Evolutionary conservation across 1,284 basidiomycete genomes (phyloP).

Genomic region (Termitomyces sp.): DNA sequence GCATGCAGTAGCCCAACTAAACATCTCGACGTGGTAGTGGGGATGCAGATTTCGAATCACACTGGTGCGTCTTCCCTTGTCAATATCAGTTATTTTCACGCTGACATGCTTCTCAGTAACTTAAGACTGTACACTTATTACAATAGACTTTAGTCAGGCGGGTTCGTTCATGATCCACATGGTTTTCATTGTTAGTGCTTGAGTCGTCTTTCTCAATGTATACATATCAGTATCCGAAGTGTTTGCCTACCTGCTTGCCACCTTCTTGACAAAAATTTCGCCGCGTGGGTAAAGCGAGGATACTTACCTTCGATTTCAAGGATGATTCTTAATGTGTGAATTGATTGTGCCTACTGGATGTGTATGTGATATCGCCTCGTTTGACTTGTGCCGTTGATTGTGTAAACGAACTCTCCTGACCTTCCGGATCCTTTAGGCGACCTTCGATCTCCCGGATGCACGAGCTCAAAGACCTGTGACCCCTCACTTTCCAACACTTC

Average conservation of each 20-base stretch:
- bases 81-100: neutral
- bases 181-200: neutral
- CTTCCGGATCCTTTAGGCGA: constrained; percentile 1
- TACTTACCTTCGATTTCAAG: no score
- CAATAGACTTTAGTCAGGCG: neutral
- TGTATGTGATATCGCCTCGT: neutral
- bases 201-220: no score
- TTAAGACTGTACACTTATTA: neutral
- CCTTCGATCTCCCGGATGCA: constrained; percentile 21
- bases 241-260: no score
- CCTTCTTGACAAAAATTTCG: no score
- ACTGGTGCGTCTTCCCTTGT: neutral
- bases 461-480: constrained; percentile 23
- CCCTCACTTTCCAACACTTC: constrained; percentile 27
- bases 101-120: neutral
- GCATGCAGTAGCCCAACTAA: constrained; percentile 20
- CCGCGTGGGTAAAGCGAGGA: neutral
- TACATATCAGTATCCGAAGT: no score
- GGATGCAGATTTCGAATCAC: neutral
- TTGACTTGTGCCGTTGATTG: neutral
- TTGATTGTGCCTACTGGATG: neutral
- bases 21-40: neutral
- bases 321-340: neutral
- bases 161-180: neutral
- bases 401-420: neutral